phyloP scores from a whole-genome alignment of 306 rosid species.

The Sicyos edulis region DNA sequence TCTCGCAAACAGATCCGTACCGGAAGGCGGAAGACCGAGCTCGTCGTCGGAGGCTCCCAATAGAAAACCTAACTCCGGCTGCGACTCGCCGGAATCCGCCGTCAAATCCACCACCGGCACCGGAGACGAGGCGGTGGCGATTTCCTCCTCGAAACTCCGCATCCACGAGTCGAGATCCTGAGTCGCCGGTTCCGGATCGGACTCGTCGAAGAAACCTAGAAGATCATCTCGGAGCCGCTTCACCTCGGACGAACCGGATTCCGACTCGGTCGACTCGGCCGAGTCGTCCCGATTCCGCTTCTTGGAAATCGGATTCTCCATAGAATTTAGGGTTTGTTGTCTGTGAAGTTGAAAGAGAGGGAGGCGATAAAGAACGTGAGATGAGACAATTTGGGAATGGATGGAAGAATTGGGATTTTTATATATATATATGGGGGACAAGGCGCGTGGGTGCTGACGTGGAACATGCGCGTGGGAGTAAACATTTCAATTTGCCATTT shows the following conservation, averaged over 20 bases:
- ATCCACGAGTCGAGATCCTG: conserved; percentile 73
- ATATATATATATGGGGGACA: conserved; percentile 21
- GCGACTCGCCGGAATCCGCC: conserved; percentile 57
- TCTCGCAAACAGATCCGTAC: conserved; percentile 34
- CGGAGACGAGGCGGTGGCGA: conserved; percentile 37
- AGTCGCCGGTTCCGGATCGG: conserved; percentile 38
- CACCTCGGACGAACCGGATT: conserved; percentile 44
- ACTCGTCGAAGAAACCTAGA: conserved; percentile 55
- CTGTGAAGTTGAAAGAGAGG: background rate
- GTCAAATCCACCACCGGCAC: conserved; percentile 37
- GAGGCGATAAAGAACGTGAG: background rate
- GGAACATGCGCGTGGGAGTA: conserved; percentile 14
- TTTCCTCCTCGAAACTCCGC: conserved; percentile 72
- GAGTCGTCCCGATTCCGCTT: conserved; percentile 23
- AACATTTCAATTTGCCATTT: background rate
- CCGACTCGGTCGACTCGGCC: conserved; percentile 15
- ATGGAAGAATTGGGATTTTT: background rate
- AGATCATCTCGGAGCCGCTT: conserved; percentile 62
- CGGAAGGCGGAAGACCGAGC: conserved; percentile 68
- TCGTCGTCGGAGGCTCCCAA: conserved; percentile 84
- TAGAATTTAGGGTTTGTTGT: background rate
- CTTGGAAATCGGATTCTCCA: conserved; percentile 11
- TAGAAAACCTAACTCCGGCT: conserved; percentile 65
- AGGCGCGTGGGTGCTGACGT: conserved; percentile 17
- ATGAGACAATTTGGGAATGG: background rate